A percentile compares a stretch with the other conserved stretches of the same genome.
These are phyloP conservation scores for Sanghuangporus sanghuang DNA, from an alignment of 1,284 basidiomycete genomes.

Conservation along the genomic window DNA sequence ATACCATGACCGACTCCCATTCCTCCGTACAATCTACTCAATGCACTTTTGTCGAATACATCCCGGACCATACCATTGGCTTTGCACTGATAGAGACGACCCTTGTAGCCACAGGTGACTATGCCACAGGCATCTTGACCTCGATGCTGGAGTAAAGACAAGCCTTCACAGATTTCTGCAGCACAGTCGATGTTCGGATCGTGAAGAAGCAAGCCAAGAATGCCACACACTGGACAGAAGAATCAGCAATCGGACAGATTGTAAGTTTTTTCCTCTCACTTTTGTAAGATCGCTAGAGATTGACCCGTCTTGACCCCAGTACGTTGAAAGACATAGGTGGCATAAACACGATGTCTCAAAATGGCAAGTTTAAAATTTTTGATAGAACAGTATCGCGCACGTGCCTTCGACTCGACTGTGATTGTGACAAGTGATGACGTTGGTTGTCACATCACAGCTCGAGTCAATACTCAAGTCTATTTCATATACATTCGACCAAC, in stretches of 20 bases:
- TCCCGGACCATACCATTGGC: conserved; percentile 99
- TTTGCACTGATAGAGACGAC: conserved; percentile 97
- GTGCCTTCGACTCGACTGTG: background rate
- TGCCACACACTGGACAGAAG: conserved; percentile 71
- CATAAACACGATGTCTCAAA: background rate
- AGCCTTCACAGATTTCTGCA: conserved; percentile 84
- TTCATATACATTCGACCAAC: background rate
- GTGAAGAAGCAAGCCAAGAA: conserved; percentile 80
- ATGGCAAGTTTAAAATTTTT: background rate
- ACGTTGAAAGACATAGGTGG: background rate
- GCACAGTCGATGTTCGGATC: conserved; percentile 75
- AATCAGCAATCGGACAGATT: background rate
- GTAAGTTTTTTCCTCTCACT: background rate
- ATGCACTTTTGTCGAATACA: conserved; percentile 83
- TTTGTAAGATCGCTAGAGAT: background rate
- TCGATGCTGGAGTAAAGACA: conserved; percentile 88
- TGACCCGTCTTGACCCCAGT: background rate
- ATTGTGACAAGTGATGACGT: background rate
- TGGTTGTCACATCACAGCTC: background rate
- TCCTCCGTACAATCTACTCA: conserved; percentile 79
- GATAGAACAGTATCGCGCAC: background rate
- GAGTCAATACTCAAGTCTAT: background rate
- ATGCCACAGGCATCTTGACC: conserved; percentile 99
- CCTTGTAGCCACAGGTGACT: conserved; percentile 93
- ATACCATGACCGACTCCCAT: conserved; percentile 99